Evolutionary conservation across 2,329 filamentous ascomycete species (phyloP).

Genomic region (Fusarium anguioides): DNA sequence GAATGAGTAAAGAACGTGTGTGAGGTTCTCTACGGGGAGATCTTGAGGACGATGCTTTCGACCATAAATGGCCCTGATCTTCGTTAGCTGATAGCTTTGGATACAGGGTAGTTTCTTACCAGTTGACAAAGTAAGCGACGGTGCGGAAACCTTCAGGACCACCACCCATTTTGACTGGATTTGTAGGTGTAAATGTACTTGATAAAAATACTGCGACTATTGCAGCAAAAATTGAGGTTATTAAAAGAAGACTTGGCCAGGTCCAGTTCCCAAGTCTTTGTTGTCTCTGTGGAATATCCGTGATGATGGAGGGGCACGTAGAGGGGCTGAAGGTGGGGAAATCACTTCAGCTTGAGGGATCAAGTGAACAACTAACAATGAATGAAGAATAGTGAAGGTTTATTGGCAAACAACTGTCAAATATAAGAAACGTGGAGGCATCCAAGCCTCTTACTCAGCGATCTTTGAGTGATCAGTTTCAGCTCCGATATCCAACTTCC

Average conservation of each 20-base stretch:
- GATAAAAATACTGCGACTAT: slow-evolving; percentile 21
- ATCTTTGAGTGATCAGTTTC: slow-evolving; percentile 2
- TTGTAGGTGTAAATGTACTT: background rate
- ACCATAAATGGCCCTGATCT: slow-evolving; percentile 79
- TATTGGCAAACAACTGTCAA: slow-evolving; percentile 8
- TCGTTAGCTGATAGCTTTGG: background rate
- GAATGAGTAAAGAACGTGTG: slow-evolving; percentile 91
- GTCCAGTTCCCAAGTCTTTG: slow-evolving; percentile 9
- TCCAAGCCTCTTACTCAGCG: slow-evolving; percentile 37
- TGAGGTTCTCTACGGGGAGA: slow-evolving; percentile 82
- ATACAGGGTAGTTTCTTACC: slow-evolving; percentile 51
- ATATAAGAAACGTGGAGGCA: slow-evolving; percentile 32
- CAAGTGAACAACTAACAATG: no score
- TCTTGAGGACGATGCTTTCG: slow-evolving; percentile 88
- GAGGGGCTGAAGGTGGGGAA: slow-evolving; percentile 30
- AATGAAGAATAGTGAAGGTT: background rate
- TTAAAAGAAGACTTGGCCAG: slow-evolving; percentile 26
- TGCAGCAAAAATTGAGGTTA: slow-evolving; percentile 11
- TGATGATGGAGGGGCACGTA: slow-evolving; percentile 36
- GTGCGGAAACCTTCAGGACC: slow-evolving; percentile 67
- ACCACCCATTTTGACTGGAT: slow-evolving; percentile 54
- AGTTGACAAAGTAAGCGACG: slow-evolving; percentile 81
- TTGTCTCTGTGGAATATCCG: slow-evolving; percentile 27
- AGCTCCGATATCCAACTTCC: slow-evolving; percentile 11
- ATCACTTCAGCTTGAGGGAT: slow-evolving; percentile 15